Evolutionary conservation across 768 basidiomycete genomes (phyloP), one percentile per base, ranked within the genome.

Genomic region (Hypsizygus marmoreus): DNA sequence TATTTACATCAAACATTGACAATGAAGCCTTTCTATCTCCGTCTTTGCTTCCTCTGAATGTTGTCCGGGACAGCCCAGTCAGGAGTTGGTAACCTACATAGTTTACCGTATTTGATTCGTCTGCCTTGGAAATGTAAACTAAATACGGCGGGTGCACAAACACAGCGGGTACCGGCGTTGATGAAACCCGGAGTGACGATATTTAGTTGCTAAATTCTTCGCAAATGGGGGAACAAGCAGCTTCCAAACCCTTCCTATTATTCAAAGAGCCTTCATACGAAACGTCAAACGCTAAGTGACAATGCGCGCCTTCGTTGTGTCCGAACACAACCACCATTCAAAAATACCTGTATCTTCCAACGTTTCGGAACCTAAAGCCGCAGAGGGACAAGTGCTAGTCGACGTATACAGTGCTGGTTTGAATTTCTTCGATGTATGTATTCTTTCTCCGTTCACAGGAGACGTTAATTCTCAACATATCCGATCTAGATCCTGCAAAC

Each of bases 251-350:
- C n/a, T n/a, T n/a, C n/a, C n/a, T n/a, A n/a, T n/a, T n/a, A n/a
- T n/a, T n/a, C n/a, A n/a, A n/a, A n/a, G n/a, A n/a, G n/a, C 29
- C 23, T 34, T 16, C 19, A 37, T 11, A 23, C 14, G 7, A 14
- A 37, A 41, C 25, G 34, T 28, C n/a, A 47, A 10, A 19, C 25
- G 23, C 25, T n/a, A 12, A 22, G 24, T 7, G 9, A 47, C 34
- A 30, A 95, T 95, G 92, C 82, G 82, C 39, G 93, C 81, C 16
- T 91, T 89, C 61, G 76, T 88, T 26, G 73, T 95, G 33, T 75
- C 77, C 19, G 74, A 88, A 57, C 79, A 86, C 46, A 76, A 71
- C 25, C 85, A 88, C 60, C 88, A 83, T 4, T 81, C 84, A 14
- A 72, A 82, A 48, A 79, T 90, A 47, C 45, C 71, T 8, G 63